Evolutionary conservation across 257 asterid species (phyloP).

Genomic region (Primulina eburnea): DNA sequence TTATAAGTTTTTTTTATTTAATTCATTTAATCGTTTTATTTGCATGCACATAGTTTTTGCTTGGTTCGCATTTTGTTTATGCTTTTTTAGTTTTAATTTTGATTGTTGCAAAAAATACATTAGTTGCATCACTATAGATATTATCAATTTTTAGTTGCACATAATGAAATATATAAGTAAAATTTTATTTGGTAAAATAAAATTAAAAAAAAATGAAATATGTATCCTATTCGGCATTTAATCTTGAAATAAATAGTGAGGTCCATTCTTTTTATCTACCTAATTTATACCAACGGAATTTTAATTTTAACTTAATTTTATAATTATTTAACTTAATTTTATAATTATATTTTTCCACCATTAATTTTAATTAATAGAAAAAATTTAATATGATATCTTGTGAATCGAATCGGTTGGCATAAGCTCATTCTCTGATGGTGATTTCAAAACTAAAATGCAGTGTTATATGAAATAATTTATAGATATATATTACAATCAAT

Average conservation of each 20-base stretch:
- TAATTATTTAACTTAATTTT: too few relatives aligned
- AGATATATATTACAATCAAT: not conserved
- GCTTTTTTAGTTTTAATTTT: not conserved
- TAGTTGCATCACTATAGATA: too few relatives aligned
- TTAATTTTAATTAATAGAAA: too few relatives aligned
- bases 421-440: not conserved
- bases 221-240: too few relatives aligned
- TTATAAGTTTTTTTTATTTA: not conserved
- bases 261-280: too few relatives aligned
- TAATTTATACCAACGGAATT: too few relatives aligned
- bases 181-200: too few relatives aligned
- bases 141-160: too few relatives aligned
- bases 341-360: not conserved
- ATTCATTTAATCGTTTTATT: not conserved
- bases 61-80: not conserved
- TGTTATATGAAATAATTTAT: not conserved
- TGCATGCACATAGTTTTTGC: not conserved
- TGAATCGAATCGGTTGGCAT: not conserved
- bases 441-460: not conserved
- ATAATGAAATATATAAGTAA: too few relatives aligned
- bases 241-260: too few relatives aligned
- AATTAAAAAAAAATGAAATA: too few relatives aligned
- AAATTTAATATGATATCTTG: not conserved
- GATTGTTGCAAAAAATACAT: not conserved
- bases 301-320: too few relatives aligned